Evolutionary conservation across 208 protist species (phyloP), one percentile per base, ranked within the genome.

Genomic region (Phytomonas sp.): DNA sequence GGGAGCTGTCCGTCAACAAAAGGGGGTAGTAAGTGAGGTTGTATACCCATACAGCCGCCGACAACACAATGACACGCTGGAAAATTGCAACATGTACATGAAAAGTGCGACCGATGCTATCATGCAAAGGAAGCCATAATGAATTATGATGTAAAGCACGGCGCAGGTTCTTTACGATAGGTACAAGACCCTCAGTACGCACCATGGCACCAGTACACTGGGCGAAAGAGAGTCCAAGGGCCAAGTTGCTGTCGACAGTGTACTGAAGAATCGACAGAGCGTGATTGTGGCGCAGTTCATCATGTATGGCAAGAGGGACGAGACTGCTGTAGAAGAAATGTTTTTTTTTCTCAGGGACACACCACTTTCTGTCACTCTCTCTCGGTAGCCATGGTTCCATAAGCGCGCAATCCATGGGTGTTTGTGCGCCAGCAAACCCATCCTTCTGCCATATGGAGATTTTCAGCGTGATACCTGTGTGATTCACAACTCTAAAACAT

Each of bases 1-100:
- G 7, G 43, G 77, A 17, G 72, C 71, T 79, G 71, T 89, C 83
- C 30, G 73, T 83, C 67, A 91, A 68, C 17, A 90, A 79, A 40
- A 94, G 73, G 11, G 88, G 85, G 73, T 91, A 94, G 66, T 87
- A 78, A 43, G 85, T 94, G 40, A 91, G 73, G 72, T 94, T 94
- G 76, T 80, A 81, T 31, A 92, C 84, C 88, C 88, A 94, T 62
- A 92, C 28, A 20, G 75, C 82, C 4, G 88, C 88, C 11, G 88
- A 94, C 34, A 94, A 66, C 20, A 91, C 73, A 26, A 94, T 77
- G 1, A 83, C 89, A 23, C 85, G 84, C 4, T 79, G 66, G 53
- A 91, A 76, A n/a, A 94, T 78, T 33, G 75, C 75, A 9, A 90
- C 84, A 62, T 87, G 83, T 0, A 92, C 77, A 68, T 85, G 82